Base-by-base conservation (phyloP, 176 grass and related monocot genomes). In the Musa troglodytarum region DNA sequence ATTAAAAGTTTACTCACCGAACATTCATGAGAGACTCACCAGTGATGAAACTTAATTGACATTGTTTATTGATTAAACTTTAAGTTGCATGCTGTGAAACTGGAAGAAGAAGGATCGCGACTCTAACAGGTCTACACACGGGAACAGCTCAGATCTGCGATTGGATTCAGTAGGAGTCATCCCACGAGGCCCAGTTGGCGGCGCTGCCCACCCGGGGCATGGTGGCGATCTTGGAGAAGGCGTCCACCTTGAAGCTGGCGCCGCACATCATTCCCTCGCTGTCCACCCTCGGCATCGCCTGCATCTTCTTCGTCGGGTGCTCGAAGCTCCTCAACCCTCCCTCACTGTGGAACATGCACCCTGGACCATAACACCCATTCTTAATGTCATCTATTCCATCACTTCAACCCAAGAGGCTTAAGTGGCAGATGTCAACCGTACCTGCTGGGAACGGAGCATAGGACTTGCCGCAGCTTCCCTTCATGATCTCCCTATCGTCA, bases 241-340 rank as follows among this genome's bases (percentile, higher is more conserved):
- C 11, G 55, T 75, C 73, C 16, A 59, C 73, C 53, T 61, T 75
- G 54, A 75, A 75, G 73, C 55, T 59, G 54, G 73, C 73, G 29
- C 73, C 73, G 73, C 73, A 75, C 53, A 75, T 55, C 25, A 61
- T 24, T 3, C 73, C 73, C 24, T 75, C 73, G 73, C 73, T 75
- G 54, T 75, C 73, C 54, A 75, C 73, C 51, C 73, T 57, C 54
- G 73, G 73, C 73, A 75, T 49, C 23, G 73, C 54, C 73, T 58
- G 16, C 73, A 75, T 5, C 73, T 75, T 75, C 21, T 75, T 75
- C 73, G n/a, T 59, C 9, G 73, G 73, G 43, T 75, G 73, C 73
- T 75, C 73, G 73, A 75, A 75, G 73, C 73, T 75, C 54, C 55
- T 75, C 73, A 75, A n/a, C 15, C 73, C 73, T 61, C 73, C 54